phyloP scores from a whole-genome alignment of 1,139 yeast genomes.

The Geotrichum bryndzae region DNA sequence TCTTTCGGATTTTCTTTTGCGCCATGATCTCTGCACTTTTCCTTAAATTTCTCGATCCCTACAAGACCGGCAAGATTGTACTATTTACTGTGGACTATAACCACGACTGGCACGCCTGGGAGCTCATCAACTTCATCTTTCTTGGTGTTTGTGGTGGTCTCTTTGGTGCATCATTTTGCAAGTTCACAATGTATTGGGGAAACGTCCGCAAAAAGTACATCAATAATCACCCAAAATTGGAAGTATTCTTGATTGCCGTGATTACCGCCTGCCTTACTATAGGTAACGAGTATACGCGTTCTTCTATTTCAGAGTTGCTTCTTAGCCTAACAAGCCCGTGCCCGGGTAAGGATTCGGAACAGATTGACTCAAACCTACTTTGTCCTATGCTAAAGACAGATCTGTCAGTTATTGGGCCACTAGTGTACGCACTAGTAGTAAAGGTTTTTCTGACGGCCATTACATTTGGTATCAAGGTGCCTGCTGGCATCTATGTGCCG shows the following conservation, averaged over 20 bases:
- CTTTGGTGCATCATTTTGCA: slow-evolving; percentile 52
- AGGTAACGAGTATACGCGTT: slow-evolving; percentile 49
- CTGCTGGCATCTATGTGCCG: slow-evolving; percentile 64
- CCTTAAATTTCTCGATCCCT: slow-evolving; percentile 53
- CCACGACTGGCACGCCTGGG: slow-evolving; percentile 51
- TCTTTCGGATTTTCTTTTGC: slow-evolving; percentile 56
- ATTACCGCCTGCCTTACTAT: slow-evolving; percentile 48
- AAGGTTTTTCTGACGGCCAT: slow-evolving; percentile 47
- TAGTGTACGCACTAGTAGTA: slow-evolving; percentile 43
- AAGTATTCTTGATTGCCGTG: slow-evolving; percentile 45
- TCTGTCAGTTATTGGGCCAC: slow-evolving; percentile 34
- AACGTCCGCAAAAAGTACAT: slow-evolving; percentile 34
- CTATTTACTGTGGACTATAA: slow-evolving; percentile 51
- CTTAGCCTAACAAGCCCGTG: slow-evolving; percentile 53
- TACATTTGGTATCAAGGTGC: slow-evolving; percentile 58
- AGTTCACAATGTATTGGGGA: slow-evolving; percentile 47
- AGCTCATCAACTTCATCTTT: slow-evolving; percentile 44
- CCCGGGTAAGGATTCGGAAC: slow-evolving; percentile 21
- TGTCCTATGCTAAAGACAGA: slow-evolving; percentile 38
- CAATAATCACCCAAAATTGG: slow-evolving; percentile 42
- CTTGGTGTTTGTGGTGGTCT: slow-evolving; percentile 55
- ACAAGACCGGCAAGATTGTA: slow-evolving; percentile 59
- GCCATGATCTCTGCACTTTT: slow-evolving; percentile 55
- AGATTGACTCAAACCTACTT: slow-evolving; percentile 23
- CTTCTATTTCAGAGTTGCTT: slow-evolving; percentile 50